A percentile compares a stretch with the other conserved stretches of the same genome.
Evolutionary conservation across 2,329 filamentous ascomycete genomes (phyloP).

Genomic region (Fusarium sp.): DNA sequence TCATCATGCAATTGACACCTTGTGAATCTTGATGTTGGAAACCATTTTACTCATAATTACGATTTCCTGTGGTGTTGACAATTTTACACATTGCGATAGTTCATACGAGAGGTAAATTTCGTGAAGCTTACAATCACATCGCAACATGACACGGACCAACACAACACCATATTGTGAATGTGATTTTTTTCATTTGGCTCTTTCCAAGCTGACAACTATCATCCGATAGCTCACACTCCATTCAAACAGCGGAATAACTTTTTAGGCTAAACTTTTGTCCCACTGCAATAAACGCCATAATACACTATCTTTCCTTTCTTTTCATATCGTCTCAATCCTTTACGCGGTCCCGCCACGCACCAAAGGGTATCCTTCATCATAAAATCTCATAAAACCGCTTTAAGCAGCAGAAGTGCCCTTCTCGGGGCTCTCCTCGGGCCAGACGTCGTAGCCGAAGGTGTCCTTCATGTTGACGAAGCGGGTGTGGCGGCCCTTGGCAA

Average conservation of each 20-base stretch:
- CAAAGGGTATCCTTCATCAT: slow-evolving; percentile 36
- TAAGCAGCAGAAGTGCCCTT: slow-evolving; percentile 35
- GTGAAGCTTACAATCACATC: background rate
- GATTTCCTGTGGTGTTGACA: too few relatives aligned
- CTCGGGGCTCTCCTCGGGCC: slow-evolving; percentile 68
- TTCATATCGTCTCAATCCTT: background rate
- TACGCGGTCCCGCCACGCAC: slow-evolving; percentile 21
- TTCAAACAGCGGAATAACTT: slow-evolving; percentile 6
- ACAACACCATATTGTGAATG: background rate
- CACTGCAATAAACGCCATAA: slow-evolving; percentile 33
- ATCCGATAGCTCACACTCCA: background rate
- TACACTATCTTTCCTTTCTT: slow-evolving; percentile 7
- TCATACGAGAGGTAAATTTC: too few relatives aligned
- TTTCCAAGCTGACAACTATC: background rate
- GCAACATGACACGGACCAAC: rapidly evolving
- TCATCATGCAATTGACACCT: too few relatives aligned
- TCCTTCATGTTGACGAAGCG: slow-evolving; percentile 89
- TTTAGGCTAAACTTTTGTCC: slow-evolving; percentile 22
- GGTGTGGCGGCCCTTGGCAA: slow-evolving; percentile 71
- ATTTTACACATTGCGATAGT: too few relatives aligned
- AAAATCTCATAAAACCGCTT: slow-evolving; percentile 28
- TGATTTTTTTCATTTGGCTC: slow-evolving; percentile 8
- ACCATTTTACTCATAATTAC: too few relatives aligned
- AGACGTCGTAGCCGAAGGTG: slow-evolving; percentile 81
- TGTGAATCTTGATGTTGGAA: too few relatives aligned